Evolutionary conservation across 257 asterid genomes (phyloP).

Genomic region (Nyctanthes arbortristis): DNA sequence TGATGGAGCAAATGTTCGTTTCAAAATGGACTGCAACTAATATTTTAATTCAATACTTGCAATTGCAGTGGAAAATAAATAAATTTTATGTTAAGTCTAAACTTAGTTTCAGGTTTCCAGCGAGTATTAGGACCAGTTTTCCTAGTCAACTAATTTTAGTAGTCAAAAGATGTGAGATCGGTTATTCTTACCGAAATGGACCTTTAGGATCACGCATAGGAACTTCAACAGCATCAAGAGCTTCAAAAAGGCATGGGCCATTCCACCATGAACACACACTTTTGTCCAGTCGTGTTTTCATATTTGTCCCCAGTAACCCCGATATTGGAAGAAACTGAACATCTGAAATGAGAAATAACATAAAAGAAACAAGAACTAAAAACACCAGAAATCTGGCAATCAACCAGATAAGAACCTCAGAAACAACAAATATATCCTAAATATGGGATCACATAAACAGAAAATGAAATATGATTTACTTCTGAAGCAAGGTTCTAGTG

Average conservation of each 20-base stretch:
- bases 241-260: constrained; percentile 93
- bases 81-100: background rate
- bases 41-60: background rate
- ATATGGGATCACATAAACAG: constrained; percentile 1
- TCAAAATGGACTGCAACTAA: background rate
- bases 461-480: background rate
- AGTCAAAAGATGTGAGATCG: background rate
- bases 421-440: too few relatives aligned
- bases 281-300: constrained; percentile 64
- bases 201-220: constrained; percentile 87
- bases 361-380: constrained; percentile 10
- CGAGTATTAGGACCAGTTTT: background rate
- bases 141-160: background rate
- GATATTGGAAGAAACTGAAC: constrained; percentile 94
- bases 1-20: background rate
- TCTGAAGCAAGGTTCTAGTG: background rate
- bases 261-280: constrained; percentile 79
- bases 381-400: background rate
- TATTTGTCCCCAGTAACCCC: constrained; percentile 78
- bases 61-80: background rate
- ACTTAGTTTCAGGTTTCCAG: background rate
- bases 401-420: background rate
- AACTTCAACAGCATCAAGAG: constrained; percentile 77
- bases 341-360: constrained; percentile 45
- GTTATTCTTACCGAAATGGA: constrained; percentile 68